phyloP scores from a whole-genome alignment of 305 asterid genomes.

The Andrographis paniculata region DNA sequence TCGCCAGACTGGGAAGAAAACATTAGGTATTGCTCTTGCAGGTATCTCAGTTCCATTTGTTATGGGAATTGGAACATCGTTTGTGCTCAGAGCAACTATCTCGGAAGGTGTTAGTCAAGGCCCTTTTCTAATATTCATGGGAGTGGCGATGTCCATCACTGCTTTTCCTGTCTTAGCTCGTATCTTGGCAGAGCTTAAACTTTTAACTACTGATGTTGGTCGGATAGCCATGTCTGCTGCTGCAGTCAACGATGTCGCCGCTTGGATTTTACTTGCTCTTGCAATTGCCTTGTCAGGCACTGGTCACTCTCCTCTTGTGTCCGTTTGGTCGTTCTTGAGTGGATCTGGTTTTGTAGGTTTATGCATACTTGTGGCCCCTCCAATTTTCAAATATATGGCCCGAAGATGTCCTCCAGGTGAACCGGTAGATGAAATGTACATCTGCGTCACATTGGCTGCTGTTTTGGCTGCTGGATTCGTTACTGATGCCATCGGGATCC shows the following conservation, averaged over 20 bases:
- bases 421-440: slow-evolving; percentile 61
- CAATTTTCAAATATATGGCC: slow-evolving; percentile 51
- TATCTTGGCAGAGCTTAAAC: slow-evolving; percentile 66
- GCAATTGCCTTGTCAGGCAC: slow-evolving; percentile 63
- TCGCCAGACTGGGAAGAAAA: slow-evolving; percentile 50
- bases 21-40: slow-evolving; percentile 46
- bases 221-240: slow-evolving; percentile 85
- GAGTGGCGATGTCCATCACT: slow-evolving; percentile 75
- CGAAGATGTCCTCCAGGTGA: slow-evolving; percentile 47
- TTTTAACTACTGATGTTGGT: slow-evolving; percentile 64
- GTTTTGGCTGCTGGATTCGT: slow-evolving; percentile 67
- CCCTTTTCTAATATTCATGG: slow-evolving; percentile 72
- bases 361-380: slow-evolving; percentile 45
- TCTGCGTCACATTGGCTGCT: slow-evolving; percentile 49
- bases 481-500: slow-evolving; percentile 69
- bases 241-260: slow-evolving; percentile 73
- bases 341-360: slow-evolving; percentile 39
- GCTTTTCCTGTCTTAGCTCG: slow-evolving; percentile 83
- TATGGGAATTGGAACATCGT: slow-evolving; percentile 59
- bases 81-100: slow-evolving; percentile 38
- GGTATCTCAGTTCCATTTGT: slow-evolving; percentile 59
- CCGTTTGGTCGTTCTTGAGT: slow-evolving; percentile 56
- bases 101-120: slow-evolving; percentile 37
- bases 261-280: slow-evolving; percentile 73
- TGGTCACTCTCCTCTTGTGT: slow-evolving; percentile 43